Evolutionary conservation across 2,329 filamentous ascomycete genomes (phyloP), one percentile per base, ranked within the genome.

Genomic region (Colletotrichum plurivorum): DNA sequence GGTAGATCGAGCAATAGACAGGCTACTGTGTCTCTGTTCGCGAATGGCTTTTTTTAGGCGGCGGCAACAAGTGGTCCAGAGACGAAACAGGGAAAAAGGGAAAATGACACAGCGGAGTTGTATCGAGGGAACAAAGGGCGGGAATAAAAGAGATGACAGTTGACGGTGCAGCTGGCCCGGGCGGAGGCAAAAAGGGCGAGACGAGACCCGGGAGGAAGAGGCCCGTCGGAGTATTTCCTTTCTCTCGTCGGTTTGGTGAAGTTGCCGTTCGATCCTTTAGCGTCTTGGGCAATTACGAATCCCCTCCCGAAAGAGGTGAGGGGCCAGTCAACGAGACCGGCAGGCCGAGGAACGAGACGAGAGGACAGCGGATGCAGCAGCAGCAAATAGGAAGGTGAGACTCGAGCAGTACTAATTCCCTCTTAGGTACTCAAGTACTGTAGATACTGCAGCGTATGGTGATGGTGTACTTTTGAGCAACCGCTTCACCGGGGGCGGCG

Each of bases 271-370:
- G 43, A 63, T 70, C 70, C 69, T 67, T 71, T 71, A 71, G 70
- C 68, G 70, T 71, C 70, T 71, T 71, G 70, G 70, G 56, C 63
- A 64, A 68, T 71, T 67, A 71, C 70, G 70, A 71, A 61, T 71
- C 59, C 70, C 56, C 59, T 59, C 70, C 53, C 67, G 22, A 63
- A 63, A 57, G 18, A 56, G 62, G 55, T 43, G 55, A 60, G 49
- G 31, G 31, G 48, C 55, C 55, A 69, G 61, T 58, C 59, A 60
- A 65, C 60, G 66, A 69, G 66, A 69, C 61, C 43, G 51, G 43
- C 62, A 46, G 57, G 43, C 61, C 62, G 22, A 69, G 66, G 66
- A 60, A 69, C 66, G 62, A 59, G 66, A 69, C 55, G 49, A 59
- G 61, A 57, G 52, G 49, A 41, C 43, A 55, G 55, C 63, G 52